Evolutionary conservation across 805 yeast species (phyloP).

Genomic region (Torulaspora maleeae): DNA sequence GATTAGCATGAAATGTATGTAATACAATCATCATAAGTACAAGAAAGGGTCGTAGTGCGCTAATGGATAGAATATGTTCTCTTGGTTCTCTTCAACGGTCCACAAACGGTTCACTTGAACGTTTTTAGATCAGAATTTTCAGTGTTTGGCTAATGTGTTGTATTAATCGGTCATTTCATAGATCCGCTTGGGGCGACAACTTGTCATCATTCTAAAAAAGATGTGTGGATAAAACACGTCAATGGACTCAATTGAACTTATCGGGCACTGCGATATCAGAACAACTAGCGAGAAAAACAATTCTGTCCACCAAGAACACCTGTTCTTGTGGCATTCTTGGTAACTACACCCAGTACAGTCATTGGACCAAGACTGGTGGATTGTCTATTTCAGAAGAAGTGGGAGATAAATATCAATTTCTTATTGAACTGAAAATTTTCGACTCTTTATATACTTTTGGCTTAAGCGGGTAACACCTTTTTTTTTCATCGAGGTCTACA

Average conservation of each 20-base stretch:
- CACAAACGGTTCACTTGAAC: not conserved
- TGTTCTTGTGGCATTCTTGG: slow-evolving; percentile 13
- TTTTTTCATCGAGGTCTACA: slow-evolving; percentile 1
- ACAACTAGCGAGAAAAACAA: not conserved
- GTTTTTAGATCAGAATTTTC: slow-evolving; percentile 35
- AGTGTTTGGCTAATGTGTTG: slow-evolving; percentile 38
- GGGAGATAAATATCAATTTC: not conserved
- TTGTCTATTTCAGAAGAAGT: not conserved
- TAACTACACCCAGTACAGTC: not conserved
- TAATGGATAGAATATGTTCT: not conserved
- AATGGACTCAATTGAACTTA: not conserved
- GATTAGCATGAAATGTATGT: slow-evolving; percentile 36
- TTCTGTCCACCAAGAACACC: slow-evolving; percentile 21
- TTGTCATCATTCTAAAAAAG: slow-evolving; percentile 30
- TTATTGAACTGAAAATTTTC: not conserved
- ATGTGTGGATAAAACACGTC: not conserved
- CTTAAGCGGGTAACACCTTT: slow-evolving; percentile 1
- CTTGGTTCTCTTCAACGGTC: not conserved
- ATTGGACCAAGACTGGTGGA: not conserved
- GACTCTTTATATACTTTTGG: not conserved
- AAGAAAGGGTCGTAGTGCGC: not conserved
- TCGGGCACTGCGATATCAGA: not conserved
- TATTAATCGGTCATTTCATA: slow-evolving; percentile 29
- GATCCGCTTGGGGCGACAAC: slow-evolving; percentile 43
- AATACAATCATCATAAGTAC: slow-evolving; percentile 11